phyloP scores from a whole-genome alignment of 306 rosid species.

The Cucumis hystrix region DNA sequence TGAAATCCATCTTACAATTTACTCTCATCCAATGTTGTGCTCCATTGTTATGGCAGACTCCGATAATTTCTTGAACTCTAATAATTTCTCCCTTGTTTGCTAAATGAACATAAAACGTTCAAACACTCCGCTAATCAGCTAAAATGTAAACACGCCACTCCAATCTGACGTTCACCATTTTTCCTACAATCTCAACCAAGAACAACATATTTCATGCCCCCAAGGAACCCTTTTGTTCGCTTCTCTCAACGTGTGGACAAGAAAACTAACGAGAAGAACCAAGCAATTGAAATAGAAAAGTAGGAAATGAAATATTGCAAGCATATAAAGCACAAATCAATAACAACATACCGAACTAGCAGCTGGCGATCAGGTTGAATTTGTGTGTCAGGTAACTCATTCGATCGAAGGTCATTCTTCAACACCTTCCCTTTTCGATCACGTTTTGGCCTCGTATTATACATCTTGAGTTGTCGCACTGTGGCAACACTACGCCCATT shows the following conservation, averaged over 20 bases:
- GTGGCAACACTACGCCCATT: slow-evolving; percentile 69
- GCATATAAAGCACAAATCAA: background rate
- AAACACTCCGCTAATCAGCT: background rate
- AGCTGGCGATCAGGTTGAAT: slow-evolving; percentile 68
- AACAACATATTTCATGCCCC: background rate
- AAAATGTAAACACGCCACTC: background rate
- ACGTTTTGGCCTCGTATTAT: slow-evolving; percentile 57
- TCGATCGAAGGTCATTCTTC: slow-evolving; percentile 47
- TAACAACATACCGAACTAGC: slow-evolving; percentile 56
- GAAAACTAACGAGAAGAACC: background rate
- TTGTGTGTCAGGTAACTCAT: slow-evolving; percentile 60
- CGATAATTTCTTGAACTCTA: background rate
- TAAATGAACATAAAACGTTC: no score
- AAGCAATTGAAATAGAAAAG: background rate
- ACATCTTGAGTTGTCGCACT: slow-evolving; percentile 86
- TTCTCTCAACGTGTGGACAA: no score
- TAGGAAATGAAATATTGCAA: background rate
- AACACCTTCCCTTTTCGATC: slow-evolving; percentile 44
- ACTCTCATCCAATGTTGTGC: background rate
- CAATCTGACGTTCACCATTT: background rate
- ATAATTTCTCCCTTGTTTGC: background rate
- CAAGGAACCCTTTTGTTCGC: no score
- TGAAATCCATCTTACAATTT: background rate
- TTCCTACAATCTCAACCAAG: background rate
- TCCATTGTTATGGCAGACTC: background rate